Percentiles rank a stretch among this genome's conserved stretches.
phyloP scores from a whole-genome alignment of 1,284 basidiomycete genomes.

The Cronartium ribicola region DNA sequence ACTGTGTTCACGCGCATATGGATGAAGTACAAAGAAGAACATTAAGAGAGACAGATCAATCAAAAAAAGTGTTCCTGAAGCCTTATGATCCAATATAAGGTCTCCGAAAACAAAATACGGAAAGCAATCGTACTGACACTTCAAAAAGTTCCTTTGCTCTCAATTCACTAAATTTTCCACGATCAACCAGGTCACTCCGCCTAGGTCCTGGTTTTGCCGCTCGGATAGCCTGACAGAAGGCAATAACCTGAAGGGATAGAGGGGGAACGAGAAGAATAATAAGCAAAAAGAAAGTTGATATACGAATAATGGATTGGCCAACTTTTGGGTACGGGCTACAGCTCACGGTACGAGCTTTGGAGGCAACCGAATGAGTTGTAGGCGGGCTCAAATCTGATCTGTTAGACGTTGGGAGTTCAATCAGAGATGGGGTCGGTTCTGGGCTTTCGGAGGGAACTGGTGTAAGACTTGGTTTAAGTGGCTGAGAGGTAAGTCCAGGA shows the following conservation, averaged over 20 bases:
- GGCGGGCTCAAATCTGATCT: constrained; percentile 1
- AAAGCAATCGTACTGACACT: constrained; percentile 1
- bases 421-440: not conserved
- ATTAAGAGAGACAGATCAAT: too few relatives aligned
- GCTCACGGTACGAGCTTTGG: not conserved
- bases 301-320: not conserved
- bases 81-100: too few relatives aligned
- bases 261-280: too few relatives aligned
- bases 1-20: constrained; percentile 1
- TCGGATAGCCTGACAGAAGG: constrained; percentile 12
- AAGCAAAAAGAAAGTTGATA: constrained; percentile 5
- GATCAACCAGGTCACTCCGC: constrained; percentile 20
- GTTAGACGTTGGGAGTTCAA: constrained; percentile 7
- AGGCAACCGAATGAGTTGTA: not conserved
- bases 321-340: not conserved
- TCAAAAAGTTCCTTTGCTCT: constrained; percentile 24
- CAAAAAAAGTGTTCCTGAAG: too few relatives aligned
- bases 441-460: not conserved
- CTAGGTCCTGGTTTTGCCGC: constrained; percentile 28
- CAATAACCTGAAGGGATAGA: not conserved
- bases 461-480: too few relatives aligned
- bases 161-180: constrained; percentile 18
- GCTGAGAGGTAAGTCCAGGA: too few relatives aligned
- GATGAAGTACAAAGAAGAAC: not conserved
- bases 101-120: too few relatives aligned